Percentiles rank a stretch among this genome's conserved stretches.
These are phyloP conservation scores for Ensete ventricosum DNA, from an alignment of 176 grass and related monocot species.

Conservation along the genomic window DNA sequence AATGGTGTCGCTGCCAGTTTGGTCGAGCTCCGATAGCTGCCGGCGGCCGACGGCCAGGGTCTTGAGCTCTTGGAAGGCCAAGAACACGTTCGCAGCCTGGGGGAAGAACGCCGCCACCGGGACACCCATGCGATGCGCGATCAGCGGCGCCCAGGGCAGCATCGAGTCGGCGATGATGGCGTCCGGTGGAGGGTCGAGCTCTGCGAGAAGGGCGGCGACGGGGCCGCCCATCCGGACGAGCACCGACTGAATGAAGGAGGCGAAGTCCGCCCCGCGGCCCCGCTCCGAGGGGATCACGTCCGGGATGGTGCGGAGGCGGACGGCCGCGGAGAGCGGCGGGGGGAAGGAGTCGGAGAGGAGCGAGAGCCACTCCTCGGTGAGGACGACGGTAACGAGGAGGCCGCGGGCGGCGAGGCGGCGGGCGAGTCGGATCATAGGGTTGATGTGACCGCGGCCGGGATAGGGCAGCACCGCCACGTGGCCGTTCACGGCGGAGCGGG, in stretches of 20 bases:
- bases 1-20: not conserved
- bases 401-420: constrained; percentile 31
- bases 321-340: not conserved
- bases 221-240: constrained; percentile 39
- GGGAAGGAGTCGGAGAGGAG: constrained; percentile 20
- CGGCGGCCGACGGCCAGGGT: not conserved
- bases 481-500: not conserved
- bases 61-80: constrained; percentile 25
- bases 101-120: constrained; percentile 48
- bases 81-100: constrained; percentile 41
- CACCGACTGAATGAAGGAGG: constrained; percentile 53
- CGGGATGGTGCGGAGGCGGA: constrained; percentile 52
- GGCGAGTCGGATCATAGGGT: constrained; percentile 60
- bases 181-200: constrained; percentile 25
- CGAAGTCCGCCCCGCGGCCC: constrained; percentile 36
- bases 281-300: constrained; percentile 64
- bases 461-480: constrained; percentile 43
- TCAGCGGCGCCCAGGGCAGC: constrained; percentile 43
- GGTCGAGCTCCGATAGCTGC: not conserved
- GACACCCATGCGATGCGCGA: constrained; percentile 39
- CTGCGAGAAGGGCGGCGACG: constrained; percentile 44
- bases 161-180: constrained; percentile 34
- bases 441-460: constrained; percentile 60
- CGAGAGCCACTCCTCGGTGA: constrained; percentile 74
- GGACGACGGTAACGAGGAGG: constrained; percentile 35